These are phyloP conservation scores for Heracleum sosnowskyi DNA, from an alignment of 129 eudicot genomes.

Conservation along the genomic window DNA sequence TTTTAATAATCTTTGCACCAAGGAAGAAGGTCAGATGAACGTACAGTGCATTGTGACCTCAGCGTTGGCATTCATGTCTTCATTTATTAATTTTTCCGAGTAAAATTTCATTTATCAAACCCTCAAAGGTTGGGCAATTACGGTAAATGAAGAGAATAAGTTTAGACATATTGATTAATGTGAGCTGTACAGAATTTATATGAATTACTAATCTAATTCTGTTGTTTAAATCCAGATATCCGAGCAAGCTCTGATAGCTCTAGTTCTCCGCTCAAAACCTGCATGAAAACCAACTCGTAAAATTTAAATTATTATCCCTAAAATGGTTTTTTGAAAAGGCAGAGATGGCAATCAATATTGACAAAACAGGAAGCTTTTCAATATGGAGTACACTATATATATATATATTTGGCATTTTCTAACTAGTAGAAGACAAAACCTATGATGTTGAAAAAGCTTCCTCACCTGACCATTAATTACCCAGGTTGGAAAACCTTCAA, in stretches of 20 bases:
- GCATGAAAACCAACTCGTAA: conserved; percentile 13
- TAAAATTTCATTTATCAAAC: not conserved
- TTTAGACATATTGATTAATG: not conserved
- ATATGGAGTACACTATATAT: not conserved
- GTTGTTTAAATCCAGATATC: conserved; percentile 49
- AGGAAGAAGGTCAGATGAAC: not conserved
- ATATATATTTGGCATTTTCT: not conserved
- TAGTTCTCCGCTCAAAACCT: conserved; percentile 63
- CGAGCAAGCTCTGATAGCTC: conserved; percentile 64
- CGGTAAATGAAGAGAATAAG: not conserved
- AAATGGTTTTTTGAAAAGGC: conserved; percentile 1
- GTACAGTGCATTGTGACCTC: not conserved
- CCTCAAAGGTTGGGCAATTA: not conserved
- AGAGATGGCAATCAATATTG: not conserved
- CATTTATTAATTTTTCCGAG: not conserved
- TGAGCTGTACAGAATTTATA: not conserved
- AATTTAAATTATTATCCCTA: too few species aligned
- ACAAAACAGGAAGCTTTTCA: not conserved
- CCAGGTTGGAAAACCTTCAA: conserved; percentile 96
- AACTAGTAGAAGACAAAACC: not conserved
- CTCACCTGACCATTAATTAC: conserved; percentile 79
- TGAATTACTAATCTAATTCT: conserved; percentile 9
- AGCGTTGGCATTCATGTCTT: not conserved
- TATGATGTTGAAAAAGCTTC: not conserved
- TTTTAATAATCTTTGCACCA: not conserved